Base-by-base conservation (phyloP, 345 rosid genomes). In the Capsella bursapastoris region DNA sequence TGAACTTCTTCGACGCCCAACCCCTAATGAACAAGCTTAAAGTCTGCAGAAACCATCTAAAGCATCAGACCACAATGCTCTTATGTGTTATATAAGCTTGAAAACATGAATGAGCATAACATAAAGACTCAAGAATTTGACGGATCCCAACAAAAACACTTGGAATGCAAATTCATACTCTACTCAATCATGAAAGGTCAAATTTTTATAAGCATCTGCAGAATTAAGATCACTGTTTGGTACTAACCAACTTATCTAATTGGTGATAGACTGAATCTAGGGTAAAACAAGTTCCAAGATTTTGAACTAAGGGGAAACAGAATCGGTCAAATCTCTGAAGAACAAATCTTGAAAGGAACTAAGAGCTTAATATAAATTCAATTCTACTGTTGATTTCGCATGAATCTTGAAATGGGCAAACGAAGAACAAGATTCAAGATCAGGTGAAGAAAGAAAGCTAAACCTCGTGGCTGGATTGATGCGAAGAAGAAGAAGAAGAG, bases 1-100 rank as follows among this genome's bases (percentile, higher is more conserved):
- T 90, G 84, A 96, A 96, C 85, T 96, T 96, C 71, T 96, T 96
- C 0, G 98, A 92, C 57, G 98, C 97, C 99, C 99, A 96, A 74
- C 99, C 95, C 79, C 89, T 82, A 68, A 90, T 70, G 73, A 96
- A 92, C 79, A 87, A 90, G 89, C 84, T 86, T 68, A 92, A 86
- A 29, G 98, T 93, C 99, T 96, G 77, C 82, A 87, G 14, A 74
- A 63, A 3, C 50, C 0, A 60, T 40, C 31, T 16, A 59, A 12
- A 57, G 71, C 74, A 62, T 75, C 62, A 65, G 55, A 50, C 52
- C 6, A 49, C 64, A 43, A 10, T 18, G 32, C 45, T 11, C 41
- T 7, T 16, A 1, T 64, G 10, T 15, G 15, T 1, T 25, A 25
- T 15, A 38, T 16, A 18, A 29, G 44, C 18, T 6, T 65, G 2